A percentile compares a stretch with the other conserved stretches of the same genome.
These are phyloP conservation scores for Pseudogymnoascus pannorum DNA, from an alignment of 2,329 filamentous ascomycete species.

Conservation along the genomic window DNA sequence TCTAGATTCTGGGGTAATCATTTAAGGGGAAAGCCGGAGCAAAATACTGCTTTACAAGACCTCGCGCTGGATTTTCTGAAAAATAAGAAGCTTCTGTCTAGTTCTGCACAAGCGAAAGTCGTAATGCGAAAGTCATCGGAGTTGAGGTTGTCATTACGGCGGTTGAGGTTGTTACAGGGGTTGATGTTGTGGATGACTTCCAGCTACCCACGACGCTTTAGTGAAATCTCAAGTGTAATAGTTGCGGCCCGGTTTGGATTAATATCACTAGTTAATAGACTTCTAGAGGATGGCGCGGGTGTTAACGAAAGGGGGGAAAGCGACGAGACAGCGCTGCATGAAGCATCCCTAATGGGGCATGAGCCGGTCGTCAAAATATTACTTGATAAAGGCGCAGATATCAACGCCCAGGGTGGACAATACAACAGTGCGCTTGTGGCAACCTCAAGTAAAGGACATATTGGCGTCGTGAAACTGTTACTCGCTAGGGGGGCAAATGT, in stretches of 20 bases:
- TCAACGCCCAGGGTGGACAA: neutral
- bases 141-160: no score
- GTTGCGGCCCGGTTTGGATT: neutral
- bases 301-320: neutral
- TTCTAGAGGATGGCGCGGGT: neutral
- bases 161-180: no score
- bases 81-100: neutral
- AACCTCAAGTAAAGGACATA: neutral
- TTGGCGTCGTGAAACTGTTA: neutral
- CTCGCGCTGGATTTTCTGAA: neutral
- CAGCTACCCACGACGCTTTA: no score
- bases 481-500: neutral
- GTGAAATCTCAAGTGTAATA: neutral
- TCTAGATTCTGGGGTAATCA: neutral
- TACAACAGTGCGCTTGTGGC: neutral
- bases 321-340: neutral
- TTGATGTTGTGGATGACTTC: no score
- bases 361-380: neutral
- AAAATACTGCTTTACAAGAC: neutral
- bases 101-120: neutral
- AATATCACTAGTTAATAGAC: neutral
- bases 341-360: neutral
- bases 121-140: no score
- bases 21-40: neutral
- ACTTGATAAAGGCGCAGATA: neutral